Percentiles rank a stretch among this genome's conserved stretches.
These are phyloP conservation scores for Lophiotrema nucula DNA, from an alignment of 495 filamentous ascomycete species.

Conservation along the genomic window DNA sequence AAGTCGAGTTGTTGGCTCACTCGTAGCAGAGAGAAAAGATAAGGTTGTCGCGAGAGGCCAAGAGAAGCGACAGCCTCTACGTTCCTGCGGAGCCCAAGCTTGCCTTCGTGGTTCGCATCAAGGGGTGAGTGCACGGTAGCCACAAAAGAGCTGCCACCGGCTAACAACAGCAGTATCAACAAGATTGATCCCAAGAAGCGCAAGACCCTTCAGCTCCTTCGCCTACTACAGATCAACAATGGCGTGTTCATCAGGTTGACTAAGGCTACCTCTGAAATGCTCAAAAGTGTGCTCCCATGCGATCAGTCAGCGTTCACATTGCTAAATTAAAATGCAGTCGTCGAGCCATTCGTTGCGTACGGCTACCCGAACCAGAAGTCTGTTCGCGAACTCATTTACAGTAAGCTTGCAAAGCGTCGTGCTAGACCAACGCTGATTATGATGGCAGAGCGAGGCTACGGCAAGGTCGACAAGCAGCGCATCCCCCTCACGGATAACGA, in stretches of 20 bases:
- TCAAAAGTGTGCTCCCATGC: slow-evolving; percentile 56
- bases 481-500: slow-evolving; percentile 95
- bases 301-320: background rate
- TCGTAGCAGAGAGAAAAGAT: slow-evolving; percentile 78
- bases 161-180: slow-evolving; percentile 69
- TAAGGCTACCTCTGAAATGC: slow-evolving; percentile 97
- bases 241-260: slow-evolving; percentile 96
- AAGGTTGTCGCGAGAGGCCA: slow-evolving; percentile 81
- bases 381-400: slow-evolving; percentile 98
- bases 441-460: slow-evolving; percentile 28
- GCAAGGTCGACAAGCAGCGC: slow-evolving; percentile 79
- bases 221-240: slow-evolving; percentile 99
- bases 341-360: slow-evolving; percentile 96
- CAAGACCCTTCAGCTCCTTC: slow-evolving; percentile 98
- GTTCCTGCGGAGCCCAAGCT: slow-evolving; percentile 92
- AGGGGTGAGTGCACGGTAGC: slow-evolving; percentile 56
- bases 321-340: slow-evolving; percentile 44
- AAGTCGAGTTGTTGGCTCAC: background rate
- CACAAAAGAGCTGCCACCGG: slow-evolving; percentile 35
- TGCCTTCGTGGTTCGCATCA: slow-evolving; percentile 98
- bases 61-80: slow-evolving; percentile 90
- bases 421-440: background rate
- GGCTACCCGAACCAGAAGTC: slow-evolving; percentile 99
- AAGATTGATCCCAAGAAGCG: slow-evolving; percentile 99
- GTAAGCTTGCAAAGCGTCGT: slow-evolving; percentile 2